Evolutionary conservation across 2,329 filamentous ascomycete species (phyloP).

Genomic region (Talaromyces sp.): DNA sequence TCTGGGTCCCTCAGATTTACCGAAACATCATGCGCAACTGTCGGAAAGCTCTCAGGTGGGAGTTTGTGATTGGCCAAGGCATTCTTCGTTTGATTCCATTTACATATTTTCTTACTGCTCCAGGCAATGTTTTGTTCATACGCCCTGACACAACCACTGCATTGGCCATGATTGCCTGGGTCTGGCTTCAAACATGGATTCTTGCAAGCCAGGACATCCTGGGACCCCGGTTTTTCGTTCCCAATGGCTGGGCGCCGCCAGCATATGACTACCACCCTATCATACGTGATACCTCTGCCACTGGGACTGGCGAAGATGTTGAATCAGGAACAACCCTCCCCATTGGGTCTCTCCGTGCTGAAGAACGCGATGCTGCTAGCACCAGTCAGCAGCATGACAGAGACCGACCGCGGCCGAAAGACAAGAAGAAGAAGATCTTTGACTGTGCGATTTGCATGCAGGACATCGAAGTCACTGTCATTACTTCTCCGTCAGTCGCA

Average conservation of each 20-base stretch:
- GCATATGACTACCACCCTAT: conserved; percentile 92
- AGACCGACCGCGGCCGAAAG: conserved; percentile 34
- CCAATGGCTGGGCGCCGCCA: conserved; percentile 59
- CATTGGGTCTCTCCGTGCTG: conserved; percentile 61
- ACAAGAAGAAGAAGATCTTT: conserved; percentile 58
- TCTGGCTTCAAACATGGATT: conserved; percentile 78
- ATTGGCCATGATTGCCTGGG: conserved; percentile 63
- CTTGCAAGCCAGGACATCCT: conserved; percentile 79
- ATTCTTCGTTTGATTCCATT: conserved; percentile 72
- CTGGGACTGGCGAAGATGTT: conserved; percentile 61
- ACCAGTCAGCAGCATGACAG: neutral
- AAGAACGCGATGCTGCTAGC: conserved; percentile 33
- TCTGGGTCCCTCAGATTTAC: conserved; percentile 89
- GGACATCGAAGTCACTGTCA: conserved; percentile 79
- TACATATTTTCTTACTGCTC: conserved; percentile 75
- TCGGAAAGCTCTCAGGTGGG: conserved; percentile 84
- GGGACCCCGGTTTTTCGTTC: conserved; percentile 81
- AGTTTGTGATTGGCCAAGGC: conserved; percentile 82
- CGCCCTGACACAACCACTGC: conserved; percentile 64
- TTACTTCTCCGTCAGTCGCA: conserved; percentile 52
- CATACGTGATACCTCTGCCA: conserved; percentile 49
- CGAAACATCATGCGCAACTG: conserved; percentile 89
- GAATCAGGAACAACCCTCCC: conserved; percentile 72
- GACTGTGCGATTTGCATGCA: conserved; percentile 97
- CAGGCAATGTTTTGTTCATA: conserved; percentile 76